Base-by-base conservation (phyloP, 2,329 filamentous ascomycete species). In the Epichloe coenophiala region DNA sequence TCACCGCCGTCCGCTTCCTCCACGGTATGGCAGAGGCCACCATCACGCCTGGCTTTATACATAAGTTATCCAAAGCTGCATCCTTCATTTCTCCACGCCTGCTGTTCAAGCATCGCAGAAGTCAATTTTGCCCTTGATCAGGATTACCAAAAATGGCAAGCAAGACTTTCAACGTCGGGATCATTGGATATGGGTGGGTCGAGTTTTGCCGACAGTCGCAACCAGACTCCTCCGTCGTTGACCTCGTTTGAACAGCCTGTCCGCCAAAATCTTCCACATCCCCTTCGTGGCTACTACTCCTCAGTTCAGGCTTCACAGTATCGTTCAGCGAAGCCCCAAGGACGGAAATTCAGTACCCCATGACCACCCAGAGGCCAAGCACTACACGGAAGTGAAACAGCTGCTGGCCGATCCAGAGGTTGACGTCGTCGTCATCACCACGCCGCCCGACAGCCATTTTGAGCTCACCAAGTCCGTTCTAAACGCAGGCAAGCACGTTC, bases 221-320 rank as follows among this genome's bases (percentile, higher is more conserved):
- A 38, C 12, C 2, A 33, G 15, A 13, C 6, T 9, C 27, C 5
- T n/a, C 6, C 45, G 46, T 42, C 23, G 13, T 58, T 55, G 19
- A 54, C 54, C 23, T 12, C 41, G 33, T 12, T 12, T 11, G 51
- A 17, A 36, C 2, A 78, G 76, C 63, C 61, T 76, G 48, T 80
- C 77, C 2, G 86, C 87, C 66, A 90, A 89, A 63, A 74, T 85
- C 68, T 93, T 91, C 69, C 86, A 93, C 67, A 88, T 91, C 61
- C 87, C 86, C 55, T 86, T 89, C 68, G 76, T 93, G 66, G 70
- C 71, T 49, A 74, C 75, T 33, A 79, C 83, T 0, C 73, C 81
- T 6, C 71, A 77, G 50, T 75, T 89, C 62, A 80, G 74, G 48
- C 78, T 91, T 19, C 78, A 88, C 62, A 80, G 83, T 55, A 81